phyloP scores from a whole-genome alignment of 2,329 filamentous ascomycete species.

The Aspergillus pseudoglaucus region DNA sequence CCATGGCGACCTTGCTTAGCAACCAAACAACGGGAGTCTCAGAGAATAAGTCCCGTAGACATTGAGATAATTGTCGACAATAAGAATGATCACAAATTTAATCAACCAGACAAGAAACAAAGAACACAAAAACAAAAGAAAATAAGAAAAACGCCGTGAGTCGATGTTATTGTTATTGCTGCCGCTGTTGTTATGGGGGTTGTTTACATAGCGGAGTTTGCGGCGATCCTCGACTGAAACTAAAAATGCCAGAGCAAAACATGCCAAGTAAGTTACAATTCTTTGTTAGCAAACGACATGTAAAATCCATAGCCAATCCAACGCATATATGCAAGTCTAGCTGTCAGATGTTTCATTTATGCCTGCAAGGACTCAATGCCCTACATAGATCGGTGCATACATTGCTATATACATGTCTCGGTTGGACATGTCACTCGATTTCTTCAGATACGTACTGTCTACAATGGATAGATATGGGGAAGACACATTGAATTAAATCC shows the following conservation, averaged over 20 bases:
- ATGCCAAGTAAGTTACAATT: not conserved
- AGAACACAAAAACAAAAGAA: not conserved
- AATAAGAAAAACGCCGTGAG: conserved; percentile 1
- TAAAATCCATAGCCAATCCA: no score
- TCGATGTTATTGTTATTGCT: not conserved
- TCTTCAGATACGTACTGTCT: no score
- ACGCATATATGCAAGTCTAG: not conserved
- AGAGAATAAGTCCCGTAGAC: no score
- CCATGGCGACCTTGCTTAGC: no score
- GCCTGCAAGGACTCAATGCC: not conserved
- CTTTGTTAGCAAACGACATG: no score
- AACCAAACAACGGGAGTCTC: no score
- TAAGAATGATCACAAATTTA: no score
- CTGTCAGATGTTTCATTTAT: not conserved
- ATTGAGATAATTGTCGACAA: no score
- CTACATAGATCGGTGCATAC: not conserved
- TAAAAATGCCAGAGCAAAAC: not conserved
- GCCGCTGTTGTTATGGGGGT: not conserved
- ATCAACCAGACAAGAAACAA: no score
- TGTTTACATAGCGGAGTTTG: not conserved
- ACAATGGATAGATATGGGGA: not conserved
- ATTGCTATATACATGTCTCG: not conserved
- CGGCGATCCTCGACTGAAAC: not conserved
- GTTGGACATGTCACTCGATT: not conserved
- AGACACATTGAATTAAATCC: not conserved